Base-by-base conservation (phyloP, 768 basidiomycete species). In the Suillus plorans region DNA sequence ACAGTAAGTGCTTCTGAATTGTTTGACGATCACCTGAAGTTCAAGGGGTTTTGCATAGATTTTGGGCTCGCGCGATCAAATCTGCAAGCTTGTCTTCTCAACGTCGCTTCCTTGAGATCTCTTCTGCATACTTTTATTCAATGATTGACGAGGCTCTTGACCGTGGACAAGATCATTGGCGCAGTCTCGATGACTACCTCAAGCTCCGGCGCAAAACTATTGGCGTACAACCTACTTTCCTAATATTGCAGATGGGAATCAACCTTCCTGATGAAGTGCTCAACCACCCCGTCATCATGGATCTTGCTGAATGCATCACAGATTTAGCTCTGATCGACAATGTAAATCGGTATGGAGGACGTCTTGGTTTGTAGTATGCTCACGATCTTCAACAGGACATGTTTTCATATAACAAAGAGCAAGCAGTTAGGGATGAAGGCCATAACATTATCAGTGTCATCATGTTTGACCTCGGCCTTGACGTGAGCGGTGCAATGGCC, bases 381-480 rank as follows among this genome's bases (percentile, higher is more conserved):
- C 42, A 20, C 41, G n/a, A 16, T 20, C 14, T 7, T 45, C n/a
- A 14, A 31, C 57, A 77, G 80, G 80, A 81, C 56, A 63, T 80
- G n/a, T 71, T 64, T 42, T 80, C 79, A 0, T 79, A 76, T 64
- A 78, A 75, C 62, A 66, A 69, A n/a, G 79, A 80, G 63, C 74
- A 77, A 63, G 74, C 74, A 8, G 61, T 67, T 1, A 77, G 78
- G 12, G 70, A 77, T 41, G 74, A 63, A 20, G 13, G 41, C 13
- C 75, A 79, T 63, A 80, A 81, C 63, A 59, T 75, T n/a, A 63
- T 81, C 13, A 78, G 74, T 4, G 66, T 74, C 12, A 66, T 76
- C 45, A 80, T 79, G 78, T 63, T 65, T 31, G 68, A 76, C 41
- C 50, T 69, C 1, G 57, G 64, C 9, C 55, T 74, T n/a, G 61